Evolutionary conservation across 1,139 yeast genomes (phyloP).

Genomic region (Blastobotrys proliferans): DNA sequence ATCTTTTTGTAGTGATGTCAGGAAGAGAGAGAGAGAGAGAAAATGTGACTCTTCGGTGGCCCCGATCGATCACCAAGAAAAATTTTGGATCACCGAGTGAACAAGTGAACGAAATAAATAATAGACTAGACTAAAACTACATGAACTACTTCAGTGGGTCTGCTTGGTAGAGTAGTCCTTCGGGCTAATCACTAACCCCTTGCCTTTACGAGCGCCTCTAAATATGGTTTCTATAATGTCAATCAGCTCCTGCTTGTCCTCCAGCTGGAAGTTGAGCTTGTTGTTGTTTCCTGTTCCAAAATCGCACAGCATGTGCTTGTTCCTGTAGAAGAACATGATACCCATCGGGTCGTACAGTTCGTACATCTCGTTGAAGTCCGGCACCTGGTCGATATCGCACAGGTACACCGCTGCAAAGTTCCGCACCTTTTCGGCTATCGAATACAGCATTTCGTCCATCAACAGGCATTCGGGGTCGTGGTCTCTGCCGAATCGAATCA

Average conservation of each 20-base stretch:
- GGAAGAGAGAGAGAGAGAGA: no score
- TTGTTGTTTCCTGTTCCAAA: slow-evolving; percentile 98
- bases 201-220: slow-evolving; percentile 88
- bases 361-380: slow-evolving; percentile 90
- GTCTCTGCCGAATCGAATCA: slow-evolving; percentile 84
- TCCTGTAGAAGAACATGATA: slow-evolving; percentile 87
- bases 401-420: slow-evolving; percentile 86
- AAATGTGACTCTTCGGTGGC: not conserved
- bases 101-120: not conserved
- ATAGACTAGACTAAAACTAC: not conserved
- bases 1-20: no score
- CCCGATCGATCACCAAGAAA: no score
- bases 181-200: slow-evolving; percentile 88
- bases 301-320: slow-evolving; percentile 96
- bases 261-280: slow-evolving; percentile 75
- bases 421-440: slow-evolving; percentile 75
- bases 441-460: slow-evolving; percentile 81
- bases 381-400: slow-evolving; percentile 84
- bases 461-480: slow-evolving; percentile 74
- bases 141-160: no score
- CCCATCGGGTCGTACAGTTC: slow-evolving; percentile 89
- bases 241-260: slow-evolving; percentile 82
- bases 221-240: slow-evolving; percentile 88
- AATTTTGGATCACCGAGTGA: no score
- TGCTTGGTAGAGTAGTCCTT: slow-evolving; percentile 42